Base-by-base conservation (phyloP, 345 rosid genomes). In the Hypericum perforatum region DNA sequence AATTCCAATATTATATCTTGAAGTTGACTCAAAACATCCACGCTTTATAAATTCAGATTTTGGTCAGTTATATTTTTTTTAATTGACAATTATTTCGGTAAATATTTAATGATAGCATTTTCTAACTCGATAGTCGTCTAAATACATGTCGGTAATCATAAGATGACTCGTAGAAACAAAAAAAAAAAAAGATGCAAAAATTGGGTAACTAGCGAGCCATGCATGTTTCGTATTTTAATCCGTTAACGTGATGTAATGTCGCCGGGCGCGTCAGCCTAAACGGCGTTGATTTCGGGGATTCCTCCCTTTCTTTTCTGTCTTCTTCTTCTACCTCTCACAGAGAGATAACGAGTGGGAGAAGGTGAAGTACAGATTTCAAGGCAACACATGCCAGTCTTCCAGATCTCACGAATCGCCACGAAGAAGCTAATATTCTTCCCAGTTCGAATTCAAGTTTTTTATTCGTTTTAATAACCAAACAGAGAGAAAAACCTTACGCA, bases 271-370 rank as follows among this genome's bases (percentile, higher is more conserved):
- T 70, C 60, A 77, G 82, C 77, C 84, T 63, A 82, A 75, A 80
- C 84, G 84, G 78, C 86, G 82, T 64, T 71, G 70, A 80, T 77
- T 74, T 66, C 82, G 86, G 84, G 67, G 86, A 80, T 80, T 79
- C 81, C 81, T 74, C 62, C 39, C 72, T 64, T 54, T 65, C 68
- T 70, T 60, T 70, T 77, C 69, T 63, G 74, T 67, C 61, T 61
- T 45, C 53, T 57, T 52, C 53, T 43, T 40, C 29, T 22, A 22
- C 32, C n/a, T n/a, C n/a, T n/a, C 60, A 61, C 55, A 46, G 29
- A 41, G 39, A 22, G 15, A 12, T 5, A 43, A 8, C 29, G 41
- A 57, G 72, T 57, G 71, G 74, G 73, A 63, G 74, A 72, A 45
- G 73, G 70, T 70, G 54, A 59, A 41, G 56, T 66, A 61, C 73